These are phyloP conservation scores for Cladobotryum mycophilum DNA, from an alignment of 2,329 filamentous ascomycete species.

Conservation along the genomic window DNA sequence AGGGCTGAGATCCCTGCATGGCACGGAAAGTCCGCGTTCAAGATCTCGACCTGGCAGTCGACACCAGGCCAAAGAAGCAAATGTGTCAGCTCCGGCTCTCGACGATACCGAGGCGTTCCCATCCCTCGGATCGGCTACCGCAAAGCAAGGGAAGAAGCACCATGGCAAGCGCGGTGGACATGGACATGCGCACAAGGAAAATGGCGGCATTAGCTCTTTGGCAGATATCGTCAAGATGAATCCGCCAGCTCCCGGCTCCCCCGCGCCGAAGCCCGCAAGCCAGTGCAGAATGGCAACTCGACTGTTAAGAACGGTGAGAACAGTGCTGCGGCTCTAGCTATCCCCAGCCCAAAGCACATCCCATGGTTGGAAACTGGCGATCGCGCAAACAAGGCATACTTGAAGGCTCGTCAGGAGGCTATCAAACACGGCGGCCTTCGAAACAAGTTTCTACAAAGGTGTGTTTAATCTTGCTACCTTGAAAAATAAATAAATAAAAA, in stretches of 20 bases:
- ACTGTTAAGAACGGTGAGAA: conserved; percentile 65
- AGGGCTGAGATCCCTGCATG: conserved; percentile 59
- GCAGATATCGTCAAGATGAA: conserved; percentile 96
- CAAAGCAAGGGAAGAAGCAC: conserved; percentile 80
- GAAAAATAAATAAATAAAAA: no score
- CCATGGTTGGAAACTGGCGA: conserved; percentile 95
- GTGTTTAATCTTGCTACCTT: conserved; percentile 20
- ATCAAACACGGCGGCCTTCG: conserved; percentile 95
- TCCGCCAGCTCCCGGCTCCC: conserved; percentile 62
- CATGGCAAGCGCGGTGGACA: conserved; percentile 87
- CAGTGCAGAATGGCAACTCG: conserved; percentile 58
- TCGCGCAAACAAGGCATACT: conserved; percentile 83
- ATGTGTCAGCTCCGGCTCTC: conserved; percentile 66
- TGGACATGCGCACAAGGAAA: conserved; percentile 63
- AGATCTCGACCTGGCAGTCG: conserved; percentile 81
- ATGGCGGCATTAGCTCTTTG: conserved; percentile 65
- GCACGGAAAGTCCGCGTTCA: conserved; percentile 58
- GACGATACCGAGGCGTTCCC: conserved; percentile 97
- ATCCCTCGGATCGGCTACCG: conserved; percentile 68
- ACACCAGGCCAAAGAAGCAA: conserved; percentile 54
- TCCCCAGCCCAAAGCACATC: conserved; percentile 82
- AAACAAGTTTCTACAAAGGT: conserved; percentile 97
- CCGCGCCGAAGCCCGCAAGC: conserved; percentile 55
- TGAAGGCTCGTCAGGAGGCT: conserved; percentile 90
- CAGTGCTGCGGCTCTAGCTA: conserved; percentile 73